Evolutionary conservation across 2,329 filamentous ascomycete genomes (phyloP), one percentile per base, ranked within the genome.

Genomic region (Tolypocladium amazonense): DNA sequence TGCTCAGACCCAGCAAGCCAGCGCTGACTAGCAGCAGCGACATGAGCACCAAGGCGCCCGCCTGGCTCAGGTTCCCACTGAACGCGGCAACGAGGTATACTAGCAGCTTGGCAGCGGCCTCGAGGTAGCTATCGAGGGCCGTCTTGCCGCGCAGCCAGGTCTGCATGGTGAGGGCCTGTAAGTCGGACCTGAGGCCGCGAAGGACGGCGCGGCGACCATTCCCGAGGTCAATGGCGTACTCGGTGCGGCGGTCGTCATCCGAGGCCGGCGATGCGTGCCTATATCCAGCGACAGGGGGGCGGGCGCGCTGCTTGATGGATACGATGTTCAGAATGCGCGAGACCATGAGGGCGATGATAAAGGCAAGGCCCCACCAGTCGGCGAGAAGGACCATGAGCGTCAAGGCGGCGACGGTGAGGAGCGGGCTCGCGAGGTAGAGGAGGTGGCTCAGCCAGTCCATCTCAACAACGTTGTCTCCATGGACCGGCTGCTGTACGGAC

Each of bases 81-180:
- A 85, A 69, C 1, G 79, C 77, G 7, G 81, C 82, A 52, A 80
- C 79, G 3, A 84, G 65, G 65, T 84, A 87, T 4, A 86, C 82
- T 59, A 83, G 72, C 55, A 87, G 64, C 63, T 83, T 85, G 12
- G 82, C 78, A 0, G 72, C 66, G 0, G 81, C 81, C 62, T 81
- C 79, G 58, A 82, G 69, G 64, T 79, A 81, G 37, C 78, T 75
- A 63, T 86, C 79, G 2, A 77, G 55, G 33, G 74, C 70, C 0
- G 79, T 82, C 68, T 80, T 78, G 45, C 77, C 72, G 14, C 77
- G 74, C 54, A 88, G 69, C 84, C 83, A 87, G 35, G 76, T 66
- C 3, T 81, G 79, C 3, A 80, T 78, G 1, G 83, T 86, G 47
- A 87, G 76, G 37, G 83, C 83, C 60, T 82, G 82, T 8, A 87